Percentiles rank a stretch among this genome's conserved stretches.
These are phyloP conservation scores for Boletus eberwhitei DNA, from an alignment of 768 basidiomycete species.

Conservation along the genomic window DNA sequence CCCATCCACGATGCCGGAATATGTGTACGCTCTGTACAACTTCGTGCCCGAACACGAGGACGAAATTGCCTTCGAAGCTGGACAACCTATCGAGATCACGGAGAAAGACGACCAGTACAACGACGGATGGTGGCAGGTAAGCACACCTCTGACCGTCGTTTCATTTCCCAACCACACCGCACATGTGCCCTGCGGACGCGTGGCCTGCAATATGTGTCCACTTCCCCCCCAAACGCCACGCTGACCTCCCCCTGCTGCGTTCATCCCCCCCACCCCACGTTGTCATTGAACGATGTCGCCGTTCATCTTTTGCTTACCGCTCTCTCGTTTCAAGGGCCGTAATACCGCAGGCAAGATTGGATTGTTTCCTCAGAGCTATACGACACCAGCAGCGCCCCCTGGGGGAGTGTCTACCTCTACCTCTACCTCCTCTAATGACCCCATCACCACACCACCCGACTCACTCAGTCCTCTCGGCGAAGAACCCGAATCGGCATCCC, in stretches of 20 bases:
- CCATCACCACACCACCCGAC: slow-evolving; percentile 19
- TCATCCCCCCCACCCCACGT: slow-evolving; percentile 16
- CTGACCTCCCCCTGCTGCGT: slow-evolving; percentile 1
- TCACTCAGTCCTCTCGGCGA: slow-evolving; percentile 46
- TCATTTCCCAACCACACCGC: slow-evolving; percentile 9
- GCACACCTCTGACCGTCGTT: slow-evolving; percentile 1
- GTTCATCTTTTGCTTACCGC: slow-evolving; percentile 24
- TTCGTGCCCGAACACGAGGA: slow-evolving; percentile 93
- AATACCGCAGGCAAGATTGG: slow-evolving; percentile 81
- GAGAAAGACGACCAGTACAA: slow-evolving; percentile 91
- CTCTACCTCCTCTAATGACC: slow-evolving; percentile 26
- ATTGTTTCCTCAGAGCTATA: slow-evolving; percentile 89
- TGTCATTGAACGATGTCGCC: slow-evolving; percentile 19
- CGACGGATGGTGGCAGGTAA: slow-evolving; percentile 95
- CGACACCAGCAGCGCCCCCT: slow-evolving; percentile 53
- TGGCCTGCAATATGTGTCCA: slow-evolving; percentile 3
- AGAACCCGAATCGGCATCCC: slow-evolving; percentile 41
- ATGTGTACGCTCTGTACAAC: slow-evolving; percentile 85
- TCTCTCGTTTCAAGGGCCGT: slow-evolving; percentile 56
- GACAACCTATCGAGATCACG: slow-evolving; percentile 84
- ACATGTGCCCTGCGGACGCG: slow-evolving; percentile 2
- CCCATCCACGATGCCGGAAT: slow-evolving; percentile 57
- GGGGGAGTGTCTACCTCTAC: slow-evolving; percentile 25
- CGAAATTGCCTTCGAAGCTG: slow-evolving; percentile 81
- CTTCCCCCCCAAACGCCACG: slow-evolving; percentile 3